Evolutionary conservation across 2,329 filamentous ascomycete genomes (phyloP), one percentile per base, ranked within the genome.

Genomic region (Sodiomyces alkalinus): DNA sequence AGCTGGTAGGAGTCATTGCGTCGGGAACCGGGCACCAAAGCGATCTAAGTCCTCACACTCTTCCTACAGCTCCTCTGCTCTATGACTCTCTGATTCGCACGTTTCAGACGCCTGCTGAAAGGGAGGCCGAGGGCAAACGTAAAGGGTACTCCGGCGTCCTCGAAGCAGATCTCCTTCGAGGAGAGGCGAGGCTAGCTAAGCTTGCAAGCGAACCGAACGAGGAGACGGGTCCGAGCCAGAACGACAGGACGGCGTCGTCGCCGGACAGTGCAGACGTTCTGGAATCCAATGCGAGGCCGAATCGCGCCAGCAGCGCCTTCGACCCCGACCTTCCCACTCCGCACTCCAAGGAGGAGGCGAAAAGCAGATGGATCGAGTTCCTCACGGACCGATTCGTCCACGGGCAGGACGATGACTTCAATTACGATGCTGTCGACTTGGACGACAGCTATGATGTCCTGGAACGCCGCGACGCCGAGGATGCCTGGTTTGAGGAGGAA

Each of bases 141-240:
- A 83, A 83, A 46, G 83, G 83, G 8, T 90, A 83, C 48, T 79
- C 78, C 1, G 78, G 80, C 15, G 66, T 79, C 9, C 64, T 92
- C 5, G 79, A 92, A 46, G 74, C 80, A 2, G 81, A 86, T 38
- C 58, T 92, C 6, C 55, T 75, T 34, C 72, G 82, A 17, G 77
- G 79, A 11, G 82, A 92, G 48, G 76, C 76, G 9, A 80, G 80
- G 44, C 63, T 87, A 72, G 37, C 68, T 63, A 28, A 72, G 2
- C 28, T 55, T n/a, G 41, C 32, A 3, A 29, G 29, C 14, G 26
- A 25, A 5, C 6, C 28, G 2, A n/a, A n/a, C n/a, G n/a, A n/a
- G n/a, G n/a, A n/a, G n/a, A n/a, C n/a, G n/a, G n/a, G n/a, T n/a
- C n/a, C n/a, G n/a, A n/a, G n/a, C n/a, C n/a, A n/a, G n/a, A n/a